Conservation (phyloP, 345 rosid species). For the Kandelia obovata region DNA sequence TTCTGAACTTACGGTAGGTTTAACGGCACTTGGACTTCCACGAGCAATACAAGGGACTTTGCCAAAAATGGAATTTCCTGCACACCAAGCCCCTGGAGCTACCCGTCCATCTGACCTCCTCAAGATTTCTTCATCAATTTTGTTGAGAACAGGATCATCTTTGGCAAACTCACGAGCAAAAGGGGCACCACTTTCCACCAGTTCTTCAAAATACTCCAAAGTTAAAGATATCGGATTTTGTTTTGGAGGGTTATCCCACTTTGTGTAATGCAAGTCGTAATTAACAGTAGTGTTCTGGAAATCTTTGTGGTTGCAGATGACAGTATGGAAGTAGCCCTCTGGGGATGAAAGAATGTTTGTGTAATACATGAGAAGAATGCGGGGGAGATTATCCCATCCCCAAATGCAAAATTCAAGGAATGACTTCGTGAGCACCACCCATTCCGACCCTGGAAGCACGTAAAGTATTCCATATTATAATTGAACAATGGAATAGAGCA, state of each 20-base stretch:
- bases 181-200: constrained; percentile 85
- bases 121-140: constrained; percentile 62
- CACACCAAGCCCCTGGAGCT: constrained; percentile 62
- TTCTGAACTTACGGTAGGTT: constrained; percentile 55
- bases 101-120: constrained; percentile 35
- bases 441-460: constrained; percentile 60
- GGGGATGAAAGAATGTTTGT: constrained; percentile 75
- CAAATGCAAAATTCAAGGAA: constrained; percentile 85
- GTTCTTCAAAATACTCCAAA: constrained; percentile 53
- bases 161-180: constrained; percentile 68
- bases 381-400: constrained; percentile 99
- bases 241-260: constrained; percentile 79
- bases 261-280: constrained; percentile 71
- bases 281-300: constrained; percentile 85
- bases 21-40: constrained; percentile 49
- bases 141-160: constrained; percentile 55
- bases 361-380: constrained; percentile 86
- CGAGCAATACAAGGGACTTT: constrained; percentile 47
- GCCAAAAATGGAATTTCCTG: constrained; percentile 29
- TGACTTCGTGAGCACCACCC: constrained; percentile 68
- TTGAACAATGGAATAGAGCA: background rate
- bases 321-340: constrained; percentile 91
- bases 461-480: background rate
- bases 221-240: constrained; percentile 55
- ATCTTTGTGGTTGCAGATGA: constrained; percentile 83